phyloP scores from a whole-genome alignment of 805 yeast species.

The Spathaspora sp. region DNA sequence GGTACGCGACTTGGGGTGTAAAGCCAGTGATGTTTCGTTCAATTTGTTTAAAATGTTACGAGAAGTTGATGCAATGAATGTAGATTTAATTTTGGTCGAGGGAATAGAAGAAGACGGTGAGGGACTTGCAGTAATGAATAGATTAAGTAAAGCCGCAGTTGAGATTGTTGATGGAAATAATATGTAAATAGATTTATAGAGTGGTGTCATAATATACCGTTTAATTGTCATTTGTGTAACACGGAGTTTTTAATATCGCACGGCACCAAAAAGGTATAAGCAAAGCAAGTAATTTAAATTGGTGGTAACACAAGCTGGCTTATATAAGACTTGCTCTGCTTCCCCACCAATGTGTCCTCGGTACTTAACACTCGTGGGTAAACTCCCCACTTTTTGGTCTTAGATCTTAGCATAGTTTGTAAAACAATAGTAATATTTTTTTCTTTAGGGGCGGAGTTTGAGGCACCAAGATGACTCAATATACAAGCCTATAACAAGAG shows the following conservation, averaged over 20 bases:
- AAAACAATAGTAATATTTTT: too few species aligned
- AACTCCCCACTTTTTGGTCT: too few species aligned
- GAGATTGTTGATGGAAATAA: constrained; percentile 27
- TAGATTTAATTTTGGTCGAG: constrained; percentile 76
- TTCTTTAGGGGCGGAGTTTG: too few species aligned
- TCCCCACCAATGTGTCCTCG: too few species aligned
- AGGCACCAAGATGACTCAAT: too few species aligned
- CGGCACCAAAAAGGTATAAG: background rate
- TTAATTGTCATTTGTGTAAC: background rate
- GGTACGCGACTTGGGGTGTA: constrained; percentile 39
- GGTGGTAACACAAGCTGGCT: too few species aligned
- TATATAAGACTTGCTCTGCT: too few species aligned
- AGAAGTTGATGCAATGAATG: constrained; percentile 66
- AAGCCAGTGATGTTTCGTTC: constrained; percentile 63
- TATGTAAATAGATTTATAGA: constrained; percentile 1
- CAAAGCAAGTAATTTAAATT: too few species aligned
- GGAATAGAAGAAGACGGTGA: constrained; percentile 72
- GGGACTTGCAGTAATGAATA: constrained; percentile 93
- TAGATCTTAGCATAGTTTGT: too few species aligned
- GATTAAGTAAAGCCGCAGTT: constrained; percentile 80
- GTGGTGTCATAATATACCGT: background rate
- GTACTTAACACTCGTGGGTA: too few species aligned
- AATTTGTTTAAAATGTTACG: constrained; percentile 72
- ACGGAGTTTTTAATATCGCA: background rate
- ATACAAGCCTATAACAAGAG: too few species aligned